Evolutionary conservation across 306 rosid genomes (phyloP), one percentile per base, ranked within the genome.

Genomic region (Quercus engelmannii): DNA sequence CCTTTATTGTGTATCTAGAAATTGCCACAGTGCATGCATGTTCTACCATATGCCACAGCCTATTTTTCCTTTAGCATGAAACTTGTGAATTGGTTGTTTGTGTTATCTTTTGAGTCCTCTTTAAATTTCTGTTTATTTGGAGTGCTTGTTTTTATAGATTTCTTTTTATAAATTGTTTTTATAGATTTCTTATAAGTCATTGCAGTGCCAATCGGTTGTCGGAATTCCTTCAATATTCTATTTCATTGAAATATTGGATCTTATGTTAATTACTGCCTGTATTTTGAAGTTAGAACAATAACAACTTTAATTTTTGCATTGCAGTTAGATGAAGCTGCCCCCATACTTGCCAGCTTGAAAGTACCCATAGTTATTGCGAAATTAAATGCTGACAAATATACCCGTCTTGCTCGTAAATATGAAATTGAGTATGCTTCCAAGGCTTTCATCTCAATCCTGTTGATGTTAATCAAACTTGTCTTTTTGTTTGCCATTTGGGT

Each of bases 291-390:
- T 74, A 51, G 55, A 51, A 26, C 78, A 69, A 65, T 59, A 59
- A 55, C 30, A 15, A 67, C 11, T 83, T 52, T 74, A 64, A 14
- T 77, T 81, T 43, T 74, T 69, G 7, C 72, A 70, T 86, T 78
- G 83, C 87, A 93, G 99, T 86, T 96, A 87, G 98, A 95, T 85
- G 92, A 92, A 56, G 99, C 98, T 0, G 99, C 98, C 0, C 94
- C 96, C 64, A 83, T 82, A 73, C 98, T 95, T 72, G 94, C 98
- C 61, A 78, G 75, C 71, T 80, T 93, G 91, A 91, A 85, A 81
- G 83, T 89, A 69, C 98, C 98, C n/a, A 78, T 95, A 63, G 75
- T 86, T 81, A 87, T 95, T 67, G 98, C 96, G 5, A 95, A 93
- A 89, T 86, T 93, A 73, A 63, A 95, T 78, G 98, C 97, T 26